Percentiles rank a stretch among this genome's conserved stretches.
Conservation (phyloP, 2,329 filamentous ascomycete species). For the Clarireedia monteithiana region DNA sequence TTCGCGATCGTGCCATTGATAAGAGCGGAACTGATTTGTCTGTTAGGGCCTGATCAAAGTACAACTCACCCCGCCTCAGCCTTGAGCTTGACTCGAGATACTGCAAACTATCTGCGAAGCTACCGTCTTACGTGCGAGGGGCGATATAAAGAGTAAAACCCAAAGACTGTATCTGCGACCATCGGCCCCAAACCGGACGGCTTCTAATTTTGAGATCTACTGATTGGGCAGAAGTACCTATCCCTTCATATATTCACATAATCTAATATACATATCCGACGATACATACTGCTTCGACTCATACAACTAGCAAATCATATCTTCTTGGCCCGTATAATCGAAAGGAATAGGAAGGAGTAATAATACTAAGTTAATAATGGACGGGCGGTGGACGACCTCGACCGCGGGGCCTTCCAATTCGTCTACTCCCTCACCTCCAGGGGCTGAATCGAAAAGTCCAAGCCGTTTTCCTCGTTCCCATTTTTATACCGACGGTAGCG, state of each 20-base stretch:
- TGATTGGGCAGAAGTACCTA: background rate
- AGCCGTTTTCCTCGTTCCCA: conserved; percentile 6
- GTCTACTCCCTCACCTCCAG: background rate
- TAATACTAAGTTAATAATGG: background rate
- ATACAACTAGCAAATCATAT: background rate
- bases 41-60: background rate
- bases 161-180: background rate
- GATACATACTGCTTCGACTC: background rate
- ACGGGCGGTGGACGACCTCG: background rate
- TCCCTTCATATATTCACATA: background rate
- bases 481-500: conserved; percentile 6
- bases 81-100: background rate
- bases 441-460: background rate
- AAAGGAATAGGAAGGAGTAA: background rate
- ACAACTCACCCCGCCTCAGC: conserved; percentile 5
- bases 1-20: background rate
- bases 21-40: background rate
- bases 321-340: background rate
- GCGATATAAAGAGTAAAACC: background rate
- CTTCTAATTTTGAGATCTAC: background rate
- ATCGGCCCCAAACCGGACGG: background rate
- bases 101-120: background rate
- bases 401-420: background rate
- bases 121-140: background rate
- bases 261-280: background rate